Percentiles rank a stretch among this genome's conserved stretches.
These are phyloP conservation scores for Maudiozyma humilis DNA, from an alignment of 1,139 yeast genomes.

Conservation along the genomic window DNA sequence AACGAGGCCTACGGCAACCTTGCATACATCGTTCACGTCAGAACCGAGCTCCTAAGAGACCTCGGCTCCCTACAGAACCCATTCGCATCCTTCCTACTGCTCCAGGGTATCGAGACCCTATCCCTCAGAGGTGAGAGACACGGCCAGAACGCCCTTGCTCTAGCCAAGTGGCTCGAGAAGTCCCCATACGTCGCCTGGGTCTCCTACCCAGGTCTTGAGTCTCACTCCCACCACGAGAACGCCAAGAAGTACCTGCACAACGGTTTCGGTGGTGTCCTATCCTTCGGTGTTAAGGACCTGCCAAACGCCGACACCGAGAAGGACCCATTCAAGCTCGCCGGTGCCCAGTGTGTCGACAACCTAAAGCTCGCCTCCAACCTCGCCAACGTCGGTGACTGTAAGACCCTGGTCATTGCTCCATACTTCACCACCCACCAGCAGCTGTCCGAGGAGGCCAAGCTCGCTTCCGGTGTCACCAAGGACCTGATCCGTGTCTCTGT, in stretches of 20 bases:
- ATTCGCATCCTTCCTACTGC: slow-evolving; percentile 72
- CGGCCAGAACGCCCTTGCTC: slow-evolving; percentile 69
- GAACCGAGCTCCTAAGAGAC: slow-evolving; percentile 85
- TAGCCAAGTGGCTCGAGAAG: slow-evolving; percentile 69
- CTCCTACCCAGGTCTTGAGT: slow-evolving; percentile 80
- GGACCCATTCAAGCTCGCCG: slow-evolving; percentile 61
- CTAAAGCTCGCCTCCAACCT: slow-evolving; percentile 81
- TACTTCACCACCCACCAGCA: slow-evolving; percentile 94
- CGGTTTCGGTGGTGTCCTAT: slow-evolving; percentile 79
- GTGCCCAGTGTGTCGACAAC: slow-evolving; percentile 74
- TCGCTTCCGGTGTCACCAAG: slow-evolving; percentile 74
- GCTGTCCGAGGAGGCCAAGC: slow-evolving; percentile 70
- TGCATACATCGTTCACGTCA: slow-evolving; percentile 72
- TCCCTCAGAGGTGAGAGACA: slow-evolving; percentile 92
- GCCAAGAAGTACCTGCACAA: slow-evolving; percentile 74
- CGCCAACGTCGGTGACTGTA: slow-evolving; percentile 95
- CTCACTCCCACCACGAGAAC: slow-evolving; percentile 72
- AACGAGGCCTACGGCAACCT: slow-evolving; percentile 73
- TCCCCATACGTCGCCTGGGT: slow-evolving; percentile 77
- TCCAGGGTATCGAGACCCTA: slow-evolving; percentile 90
- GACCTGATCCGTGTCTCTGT: slow-evolving; percentile 83
- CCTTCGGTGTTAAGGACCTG: slow-evolving; percentile 76
- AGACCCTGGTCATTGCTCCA: slow-evolving; percentile 91
- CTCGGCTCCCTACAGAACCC: slow-evolving; percentile 87
- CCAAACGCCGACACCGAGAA: slow-evolving; percentile 36